Percentiles rank a stretch among this genome's conserved stretches.
These are phyloP conservation scores for Tubosaeta sp. DNA, from an alignment of 768 basidiomycete species.

Conservation along the genomic window DNA sequence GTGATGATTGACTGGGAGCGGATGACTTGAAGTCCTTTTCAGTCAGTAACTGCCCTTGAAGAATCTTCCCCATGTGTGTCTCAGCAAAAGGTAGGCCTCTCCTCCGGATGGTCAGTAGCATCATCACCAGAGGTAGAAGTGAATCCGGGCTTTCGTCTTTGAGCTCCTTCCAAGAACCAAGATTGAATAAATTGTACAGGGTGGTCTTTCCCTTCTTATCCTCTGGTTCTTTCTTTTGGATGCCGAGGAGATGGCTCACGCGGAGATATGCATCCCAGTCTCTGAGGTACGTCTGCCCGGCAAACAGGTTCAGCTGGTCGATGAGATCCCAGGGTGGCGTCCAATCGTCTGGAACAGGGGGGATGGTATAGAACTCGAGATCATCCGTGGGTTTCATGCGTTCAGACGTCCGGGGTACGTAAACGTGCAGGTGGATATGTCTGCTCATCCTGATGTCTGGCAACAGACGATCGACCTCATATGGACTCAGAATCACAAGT, in stretches of 20 bases:
- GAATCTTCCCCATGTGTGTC: not conserved
- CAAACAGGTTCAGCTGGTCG: not conserved
- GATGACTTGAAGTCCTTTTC: not conserved
- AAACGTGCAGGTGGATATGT: conserved; percentile 1
- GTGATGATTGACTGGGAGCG: too few species aligned
- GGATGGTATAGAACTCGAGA: not conserved
- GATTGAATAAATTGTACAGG: not conserved
- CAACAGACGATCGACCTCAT: not conserved
- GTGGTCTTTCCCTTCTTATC: not conserved
- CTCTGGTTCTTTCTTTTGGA: not conserved
- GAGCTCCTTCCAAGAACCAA: not conserved
- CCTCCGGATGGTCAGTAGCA: not conserved
- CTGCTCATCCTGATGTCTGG: not conserved
- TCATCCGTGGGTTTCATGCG: not conserved
- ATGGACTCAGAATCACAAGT: conserved; percentile 4
- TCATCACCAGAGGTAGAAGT: not conserved
- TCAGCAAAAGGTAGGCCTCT: not conserved
- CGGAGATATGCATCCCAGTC: not conserved
- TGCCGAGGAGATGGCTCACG: not conserved
- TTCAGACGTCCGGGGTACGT: not conserved
- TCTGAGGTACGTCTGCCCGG: not conserved
- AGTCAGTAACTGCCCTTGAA: not conserved
- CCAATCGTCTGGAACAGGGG: not conserved
- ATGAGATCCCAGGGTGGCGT: not conserved
- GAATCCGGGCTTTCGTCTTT: not conserved